These are phyloP conservation scores for Knoxia roxburghii DNA, from an alignment of 257 asterid genomes.

Conservation along the genomic window DNA sequence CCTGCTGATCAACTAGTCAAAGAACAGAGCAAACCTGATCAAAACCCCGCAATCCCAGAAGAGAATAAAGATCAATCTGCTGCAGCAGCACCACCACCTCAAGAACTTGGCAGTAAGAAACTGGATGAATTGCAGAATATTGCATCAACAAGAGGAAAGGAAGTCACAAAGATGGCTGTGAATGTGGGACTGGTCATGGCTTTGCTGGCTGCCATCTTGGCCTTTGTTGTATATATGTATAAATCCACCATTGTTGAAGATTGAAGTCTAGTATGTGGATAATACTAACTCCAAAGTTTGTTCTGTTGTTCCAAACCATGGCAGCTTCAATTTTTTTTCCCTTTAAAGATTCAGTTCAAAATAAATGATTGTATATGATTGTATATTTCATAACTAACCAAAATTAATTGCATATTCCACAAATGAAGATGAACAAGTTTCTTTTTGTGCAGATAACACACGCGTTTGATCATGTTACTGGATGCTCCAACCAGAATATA, in stretches of 20 bases:
- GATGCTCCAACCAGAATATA: too few relatives aligned
- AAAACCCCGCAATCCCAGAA: slow-evolving; percentile 1
- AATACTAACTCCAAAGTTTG: not conserved
- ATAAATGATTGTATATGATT: too few relatives aligned
- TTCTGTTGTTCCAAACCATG: too few relatives aligned
- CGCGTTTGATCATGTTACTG: too few relatives aligned
- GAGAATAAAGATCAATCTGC: not conserved
- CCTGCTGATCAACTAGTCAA: not conserved
- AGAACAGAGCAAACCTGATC: slow-evolving; percentile 1
- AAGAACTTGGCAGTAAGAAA: not conserved
- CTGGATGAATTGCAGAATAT: too few relatives aligned
- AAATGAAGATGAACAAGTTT: too few relatives aligned
- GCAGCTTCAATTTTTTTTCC: too few relatives aligned
- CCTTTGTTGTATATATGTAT: slow-evolving; percentile 44
- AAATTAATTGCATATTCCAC: too few relatives aligned
- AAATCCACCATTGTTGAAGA: slow-evolving; percentile 24
- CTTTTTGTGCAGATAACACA: too few relatives aligned
- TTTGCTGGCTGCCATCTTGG: slow-evolving; percentile 27
- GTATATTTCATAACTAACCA: too few relatives aligned
- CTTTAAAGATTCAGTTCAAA: too few relatives aligned
- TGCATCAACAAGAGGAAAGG: not conserved
- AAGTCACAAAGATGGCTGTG: not conserved
- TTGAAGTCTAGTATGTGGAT: not conserved
- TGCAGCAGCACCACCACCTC: not conserved
- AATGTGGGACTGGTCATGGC: slow-evolving; percentile 26